These are phyloP conservation scores for Epichloe hybrida DNA, from an alignment of 2,329 filamentous ascomycete species.

Conservation along the genomic window DNA sequence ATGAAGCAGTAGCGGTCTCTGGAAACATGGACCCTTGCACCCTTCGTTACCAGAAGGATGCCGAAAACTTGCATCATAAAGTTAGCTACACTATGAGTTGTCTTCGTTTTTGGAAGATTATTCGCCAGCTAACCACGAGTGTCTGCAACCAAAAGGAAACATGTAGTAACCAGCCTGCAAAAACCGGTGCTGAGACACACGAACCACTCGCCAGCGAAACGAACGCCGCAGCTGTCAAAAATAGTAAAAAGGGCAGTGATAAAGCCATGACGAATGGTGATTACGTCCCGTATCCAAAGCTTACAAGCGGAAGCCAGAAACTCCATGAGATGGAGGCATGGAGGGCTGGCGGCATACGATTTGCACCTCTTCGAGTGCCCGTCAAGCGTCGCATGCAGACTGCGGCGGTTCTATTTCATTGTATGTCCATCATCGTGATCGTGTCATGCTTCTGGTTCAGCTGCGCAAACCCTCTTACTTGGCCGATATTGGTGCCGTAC, in stretches of 20 bases:
- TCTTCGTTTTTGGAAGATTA: background rate
- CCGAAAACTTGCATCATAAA: background rate
- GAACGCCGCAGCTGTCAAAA: background rate
- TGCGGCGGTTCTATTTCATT: slow-evolving; percentile 62
- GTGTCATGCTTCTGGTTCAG: slow-evolving; percentile 80
- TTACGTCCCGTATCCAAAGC: slow-evolving; percentile 15
- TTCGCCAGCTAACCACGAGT: background rate
- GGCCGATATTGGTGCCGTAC: slow-evolving; percentile 68
- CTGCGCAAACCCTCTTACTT: slow-evolving; percentile 81
- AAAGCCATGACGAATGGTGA: slow-evolving; percentile 1
- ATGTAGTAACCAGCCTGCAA: background rate
- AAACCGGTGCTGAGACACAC: background rate
- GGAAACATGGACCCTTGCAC: too few relatives aligned
- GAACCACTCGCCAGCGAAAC: background rate
- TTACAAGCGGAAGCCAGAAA: slow-evolving; percentile 10
- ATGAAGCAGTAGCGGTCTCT: too few relatives aligned
- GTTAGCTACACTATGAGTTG: background rate
- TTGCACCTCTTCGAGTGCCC: slow-evolving; percentile 68
- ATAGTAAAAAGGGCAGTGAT: background rate
- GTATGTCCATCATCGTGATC: slow-evolving; percentile 53
- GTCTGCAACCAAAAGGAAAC: background rate
- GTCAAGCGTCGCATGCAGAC: slow-evolving; percentile 62
- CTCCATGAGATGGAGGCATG: slow-evolving; percentile 18
- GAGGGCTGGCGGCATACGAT: slow-evolving; percentile 50
- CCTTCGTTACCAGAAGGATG: too few relatives aligned